These are phyloP conservation scores for Psilocybe sp. DNA, from an alignment of 768 basidiomycete genomes.

Conservation along the genomic window DNA sequence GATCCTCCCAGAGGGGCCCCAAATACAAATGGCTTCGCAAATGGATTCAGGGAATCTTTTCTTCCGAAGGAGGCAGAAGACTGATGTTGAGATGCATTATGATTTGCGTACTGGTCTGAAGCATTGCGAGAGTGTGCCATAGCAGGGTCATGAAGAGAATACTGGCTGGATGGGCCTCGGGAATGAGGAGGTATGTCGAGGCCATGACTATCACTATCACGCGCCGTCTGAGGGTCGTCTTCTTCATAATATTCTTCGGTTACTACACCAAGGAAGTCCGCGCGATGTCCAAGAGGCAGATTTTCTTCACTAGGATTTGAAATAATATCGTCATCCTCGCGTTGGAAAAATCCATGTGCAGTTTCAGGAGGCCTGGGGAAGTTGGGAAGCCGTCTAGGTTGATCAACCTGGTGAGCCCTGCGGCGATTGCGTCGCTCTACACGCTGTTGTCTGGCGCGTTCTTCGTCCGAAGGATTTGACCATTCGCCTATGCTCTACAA, in stretches of 20 bases:
- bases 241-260: conserved; percentile 43
- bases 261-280: conserved; percentile 43
- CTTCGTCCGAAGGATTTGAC: conserved; percentile 91
- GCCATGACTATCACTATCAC: conserved; percentile 3
- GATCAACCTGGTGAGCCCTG: conserved; percentile 44
- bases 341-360: conserved; percentile 37
- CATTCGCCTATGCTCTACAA: conserved; percentile 80
- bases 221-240: conserved; percentile 33
- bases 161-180: conserved; percentile 57
- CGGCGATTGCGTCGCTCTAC: conserved; percentile 61
- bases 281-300: conserved; percentile 25
- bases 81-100: conserved; percentile 17
- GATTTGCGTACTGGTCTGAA: conserved; percentile 29
- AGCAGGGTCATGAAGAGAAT: conserved; percentile 59
- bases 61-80: conserved; percentile 20
- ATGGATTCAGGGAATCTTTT: conserved; percentile 64
- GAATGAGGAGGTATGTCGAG: conserved; percentile 59
- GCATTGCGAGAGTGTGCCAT: conserved; percentile 62
- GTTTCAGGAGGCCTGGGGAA: conserved; percentile 76
- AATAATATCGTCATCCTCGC: conserved; percentile 59
- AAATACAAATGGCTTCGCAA: conserved; percentile 84
- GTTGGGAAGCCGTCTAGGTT: conserved; percentile 70
- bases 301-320: conserved; percentile 88
- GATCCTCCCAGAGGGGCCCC: conserved; percentile 37
- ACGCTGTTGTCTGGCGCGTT: conserved; percentile 69